Evolutionary conservation across 2,329 filamentous ascomycete genomes (phyloP).

Genomic region (Helotiales sp.): DNA sequence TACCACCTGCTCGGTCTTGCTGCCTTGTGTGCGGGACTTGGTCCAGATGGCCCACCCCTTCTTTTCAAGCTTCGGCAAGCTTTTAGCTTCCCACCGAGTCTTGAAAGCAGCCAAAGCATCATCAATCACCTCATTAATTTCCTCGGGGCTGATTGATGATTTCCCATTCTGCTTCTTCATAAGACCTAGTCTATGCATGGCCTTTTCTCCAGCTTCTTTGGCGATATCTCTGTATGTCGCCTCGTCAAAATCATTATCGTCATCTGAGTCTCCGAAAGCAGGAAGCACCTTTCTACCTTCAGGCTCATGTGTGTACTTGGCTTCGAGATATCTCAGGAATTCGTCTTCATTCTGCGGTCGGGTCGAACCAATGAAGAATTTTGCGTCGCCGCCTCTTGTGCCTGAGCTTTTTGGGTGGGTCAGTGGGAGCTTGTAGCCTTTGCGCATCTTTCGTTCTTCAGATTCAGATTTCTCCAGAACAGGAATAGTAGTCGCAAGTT

Average conservation of each 20-base stretch:
- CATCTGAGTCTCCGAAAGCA: conserved; percentile 54
- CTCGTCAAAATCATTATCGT: conserved; percentile 54
- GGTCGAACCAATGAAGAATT: neutral
- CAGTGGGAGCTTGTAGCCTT: neutral
- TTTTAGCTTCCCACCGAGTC: conserved; percentile 56
- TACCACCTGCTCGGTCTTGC: conserved; percentile 44
- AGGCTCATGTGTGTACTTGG: conserved; percentile 29
- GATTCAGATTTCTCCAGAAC: conserved; percentile 19
- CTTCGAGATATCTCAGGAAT: neutral
- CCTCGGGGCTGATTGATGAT: conserved; percentile 42
- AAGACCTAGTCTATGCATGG: conserved; percentile 16
- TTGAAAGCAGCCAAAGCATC: conserved; percentile 51
- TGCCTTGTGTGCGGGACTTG: conserved; percentile 46
- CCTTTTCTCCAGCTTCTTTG: conserved; percentile 41
- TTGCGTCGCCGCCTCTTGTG: neutral
- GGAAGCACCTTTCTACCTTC: conserved; percentile 47
- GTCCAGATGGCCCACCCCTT: conserved; percentile 65
- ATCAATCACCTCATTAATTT: conserved; percentile 54
- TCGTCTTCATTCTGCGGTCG: neutral
- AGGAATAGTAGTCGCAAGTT: conserved; percentile 33
- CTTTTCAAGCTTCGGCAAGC: conserved; percentile 53
- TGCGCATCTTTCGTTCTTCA: neutral
- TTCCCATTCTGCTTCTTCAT: conserved; percentile 13
- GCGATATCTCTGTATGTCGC: conserved; percentile 63
- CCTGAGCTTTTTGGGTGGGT: neutral